Evolutionary conservation across 2,329 filamentous ascomycete species (phyloP).

Genomic region (Penicillium fuscoglaucum): DNA sequence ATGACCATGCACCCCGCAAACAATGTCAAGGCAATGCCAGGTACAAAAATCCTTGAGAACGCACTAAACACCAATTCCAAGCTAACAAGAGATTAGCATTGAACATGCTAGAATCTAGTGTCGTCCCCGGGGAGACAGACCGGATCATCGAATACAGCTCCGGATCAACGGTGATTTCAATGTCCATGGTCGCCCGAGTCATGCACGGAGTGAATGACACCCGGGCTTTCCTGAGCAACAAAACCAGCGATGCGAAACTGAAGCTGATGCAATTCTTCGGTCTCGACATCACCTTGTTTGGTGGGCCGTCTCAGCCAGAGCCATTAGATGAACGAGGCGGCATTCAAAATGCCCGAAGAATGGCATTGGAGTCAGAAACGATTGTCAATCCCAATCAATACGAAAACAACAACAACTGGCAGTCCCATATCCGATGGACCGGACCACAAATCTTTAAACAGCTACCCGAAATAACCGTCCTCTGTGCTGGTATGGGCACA

Average conservation of each 20-base stretch:
- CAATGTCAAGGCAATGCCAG: slow-evolving; percentile 64
- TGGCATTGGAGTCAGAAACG: slow-evolving; percentile 45
- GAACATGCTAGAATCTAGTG: slow-evolving; percentile 51
- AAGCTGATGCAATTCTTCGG: slow-evolving; percentile 62
- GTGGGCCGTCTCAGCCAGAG: slow-evolving; percentile 60
- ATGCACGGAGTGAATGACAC: slow-evolving; percentile 55
- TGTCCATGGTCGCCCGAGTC: slow-evolving; percentile 57
- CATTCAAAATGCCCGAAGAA: slow-evolving; percentile 50
- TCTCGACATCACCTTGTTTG: slow-evolving; percentile 58
- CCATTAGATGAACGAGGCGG: slow-evolving; percentile 55
- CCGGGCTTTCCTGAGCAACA: slow-evolving; percentile 59
- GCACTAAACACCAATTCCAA: background rate
- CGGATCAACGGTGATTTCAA: slow-evolving; percentile 62
- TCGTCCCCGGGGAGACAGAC: slow-evolving; percentile 48
- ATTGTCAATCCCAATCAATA: slow-evolving; percentile 59
- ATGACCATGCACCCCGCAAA: slow-evolving; percentile 65
- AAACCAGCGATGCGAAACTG: slow-evolving; percentile 56
- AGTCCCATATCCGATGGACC: slow-evolving; percentile 58
- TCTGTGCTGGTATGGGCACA: slow-evolving; percentile 61
- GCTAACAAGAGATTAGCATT: slow-evolving; percentile 40
- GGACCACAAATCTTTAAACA: slow-evolving; percentile 60
- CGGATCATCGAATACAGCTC: slow-evolving; percentile 63
- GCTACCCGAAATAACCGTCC: slow-evolving; percentile 56
- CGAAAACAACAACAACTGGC: slow-evolving; percentile 50
- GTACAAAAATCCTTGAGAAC: slow-evolving; percentile 12